Conservation (phyloP, 176 grass and related monocot species). For the Oryza longistaminata region DNA sequence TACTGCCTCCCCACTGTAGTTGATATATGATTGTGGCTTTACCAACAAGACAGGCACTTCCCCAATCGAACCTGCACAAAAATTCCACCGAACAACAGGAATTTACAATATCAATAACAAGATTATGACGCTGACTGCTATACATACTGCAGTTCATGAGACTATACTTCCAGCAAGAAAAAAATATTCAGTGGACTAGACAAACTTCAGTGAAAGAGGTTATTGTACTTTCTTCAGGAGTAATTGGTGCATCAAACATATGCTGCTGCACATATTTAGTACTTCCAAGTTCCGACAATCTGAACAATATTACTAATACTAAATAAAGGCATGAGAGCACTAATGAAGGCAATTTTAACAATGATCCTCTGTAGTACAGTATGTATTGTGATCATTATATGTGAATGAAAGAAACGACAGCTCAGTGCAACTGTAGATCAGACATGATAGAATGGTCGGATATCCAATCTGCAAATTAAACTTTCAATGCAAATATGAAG, state of each 20-base stretch:
- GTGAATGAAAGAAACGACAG: not conserved
- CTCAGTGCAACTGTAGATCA: conserved; percentile 12
- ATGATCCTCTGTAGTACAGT: conserved; percentile 9
- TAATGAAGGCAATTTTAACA: not conserved
- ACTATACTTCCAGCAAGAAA: conserved; percentile 8
- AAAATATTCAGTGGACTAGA: not conserved
- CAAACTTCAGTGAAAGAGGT: conserved; percentile 12
- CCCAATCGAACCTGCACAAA: conserved; percentile 86
- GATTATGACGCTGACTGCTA: conserved; percentile 2
- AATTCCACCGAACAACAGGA: conserved; percentile 29
- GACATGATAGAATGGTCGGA: conserved; percentile 18
- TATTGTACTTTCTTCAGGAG: conserved; percentile 22
- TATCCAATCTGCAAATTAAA: conserved; percentile 1
- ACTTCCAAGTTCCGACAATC: conserved; percentile 28
- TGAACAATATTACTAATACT: not conserved
- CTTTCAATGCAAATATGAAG: conserved; percentile 12
- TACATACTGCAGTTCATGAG: not conserved
- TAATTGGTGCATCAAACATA: conserved; percentile 8
- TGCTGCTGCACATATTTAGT: not conserved
- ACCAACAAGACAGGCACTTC: conserved; percentile 77
- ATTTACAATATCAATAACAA: conserved; percentile 20
- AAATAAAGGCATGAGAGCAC: not conserved
- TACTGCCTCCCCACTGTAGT: conserved; percentile 85
- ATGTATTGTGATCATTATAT: not conserved
- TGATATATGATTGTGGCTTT: conserved; percentile 96